phyloP scores from a whole-genome alignment of 148 eudicot species.

The Persicaria maculosa region DNA sequence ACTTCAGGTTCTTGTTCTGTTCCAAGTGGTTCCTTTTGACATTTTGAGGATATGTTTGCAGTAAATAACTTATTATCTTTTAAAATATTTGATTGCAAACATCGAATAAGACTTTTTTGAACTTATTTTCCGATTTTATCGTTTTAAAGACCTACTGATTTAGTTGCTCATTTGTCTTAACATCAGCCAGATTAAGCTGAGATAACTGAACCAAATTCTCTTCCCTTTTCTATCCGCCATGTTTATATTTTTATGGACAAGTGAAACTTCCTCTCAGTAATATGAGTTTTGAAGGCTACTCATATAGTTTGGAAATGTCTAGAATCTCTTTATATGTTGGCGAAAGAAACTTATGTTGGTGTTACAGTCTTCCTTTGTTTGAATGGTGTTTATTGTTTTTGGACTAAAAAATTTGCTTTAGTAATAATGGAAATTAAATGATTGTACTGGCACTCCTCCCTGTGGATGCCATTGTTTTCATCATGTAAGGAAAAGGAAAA shows the following conservation, averaged over 20 bases:
- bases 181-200: slow-evolving; percentile 6
- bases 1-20: slow-evolving; percentile 50
- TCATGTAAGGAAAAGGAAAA: slow-evolving; percentile 1
- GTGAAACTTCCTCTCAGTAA: neutral
- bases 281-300: neutral
- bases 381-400: neutral
- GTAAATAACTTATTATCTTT: neutral
- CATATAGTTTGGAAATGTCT: neutral
- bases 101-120: neutral
- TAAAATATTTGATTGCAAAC: neutral
- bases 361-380: neutral
- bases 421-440: neutral
- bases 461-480: neutral
- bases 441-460: neutral
- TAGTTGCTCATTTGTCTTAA: neutral
- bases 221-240: neutral
- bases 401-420: neutral
- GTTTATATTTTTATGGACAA: neutral
- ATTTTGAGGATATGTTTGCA: neutral
- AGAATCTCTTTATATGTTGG: neutral
- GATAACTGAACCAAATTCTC: neutral
- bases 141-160: neutral
- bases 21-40: neutral
- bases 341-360: neutral
- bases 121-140: neutral